phyloP scores from a whole-genome alignment of 2,329 filamentous ascomycete species.

The Hymenoscyphus infarciens region DNA sequence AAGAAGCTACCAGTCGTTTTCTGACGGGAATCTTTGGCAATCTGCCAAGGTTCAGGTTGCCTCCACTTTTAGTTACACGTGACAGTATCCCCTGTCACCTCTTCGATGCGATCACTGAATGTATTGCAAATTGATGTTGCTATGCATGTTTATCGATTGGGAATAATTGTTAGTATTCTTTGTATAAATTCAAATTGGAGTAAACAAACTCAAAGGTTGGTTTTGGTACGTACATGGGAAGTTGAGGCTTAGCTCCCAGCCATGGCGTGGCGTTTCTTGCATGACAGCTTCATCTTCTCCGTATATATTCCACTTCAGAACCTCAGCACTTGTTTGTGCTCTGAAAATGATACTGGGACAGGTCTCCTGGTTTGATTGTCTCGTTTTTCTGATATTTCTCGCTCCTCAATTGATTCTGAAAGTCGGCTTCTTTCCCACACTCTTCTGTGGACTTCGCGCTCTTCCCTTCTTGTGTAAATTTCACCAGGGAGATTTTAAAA shows the following conservation, averaged over 20 bases:
- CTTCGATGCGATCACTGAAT: no score
- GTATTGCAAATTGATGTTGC: no score
- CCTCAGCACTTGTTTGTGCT: neutral
- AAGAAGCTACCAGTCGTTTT: neutral
- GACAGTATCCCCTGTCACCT: neutral
- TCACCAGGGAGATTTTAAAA: neutral
- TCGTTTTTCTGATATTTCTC: slow-evolving; percentile 68
- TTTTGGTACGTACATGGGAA: neutral
- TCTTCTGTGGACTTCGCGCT: slow-evolving; percentile 54
- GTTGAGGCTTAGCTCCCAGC: neutral
- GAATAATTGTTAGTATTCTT: no score
- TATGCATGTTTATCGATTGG: no score
- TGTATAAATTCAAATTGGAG: no score
- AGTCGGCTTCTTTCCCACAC: slow-evolving; percentile 58
- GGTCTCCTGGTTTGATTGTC: slow-evolving; percentile 72
- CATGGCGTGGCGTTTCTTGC: neutral
- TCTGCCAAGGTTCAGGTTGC: neutral
- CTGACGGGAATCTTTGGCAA: neutral
- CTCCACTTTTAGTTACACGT: neutral
- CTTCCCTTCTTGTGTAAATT: slow-evolving; percentile 67
- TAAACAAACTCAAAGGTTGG: neutral
- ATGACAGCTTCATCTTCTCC: neutral
- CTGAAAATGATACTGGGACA: slow-evolving; percentile 67
- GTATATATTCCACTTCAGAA: neutral
- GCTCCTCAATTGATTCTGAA: slow-evolving; percentile 67